phyloP scores from a whole-genome alignment of 306 rosid species.

The Begonia masoniana region DNA sequence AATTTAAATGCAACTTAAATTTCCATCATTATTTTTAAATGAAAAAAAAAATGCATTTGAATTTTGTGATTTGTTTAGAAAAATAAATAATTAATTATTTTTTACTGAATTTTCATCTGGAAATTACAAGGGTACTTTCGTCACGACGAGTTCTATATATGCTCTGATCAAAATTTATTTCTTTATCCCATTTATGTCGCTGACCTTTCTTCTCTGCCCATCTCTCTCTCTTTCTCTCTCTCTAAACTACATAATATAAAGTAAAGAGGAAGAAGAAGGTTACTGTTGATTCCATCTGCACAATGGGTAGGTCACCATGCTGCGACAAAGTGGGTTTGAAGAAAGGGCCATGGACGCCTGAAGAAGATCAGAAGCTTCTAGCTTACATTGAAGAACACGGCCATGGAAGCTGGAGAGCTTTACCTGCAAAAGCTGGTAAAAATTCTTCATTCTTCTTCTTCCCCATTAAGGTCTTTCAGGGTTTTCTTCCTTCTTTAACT shows the following conservation, averaged over 20 bases:
- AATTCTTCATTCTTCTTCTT: neutral
- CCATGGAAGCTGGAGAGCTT: conserved; percentile 99
- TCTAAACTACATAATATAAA: conserved; percentile 1
- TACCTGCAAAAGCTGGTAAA: conserved; percentile 87
- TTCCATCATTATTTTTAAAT: too few relatives aligned
- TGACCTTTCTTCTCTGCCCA: conserved; percentile 58
- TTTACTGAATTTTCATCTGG: neutral
- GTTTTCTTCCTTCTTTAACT: neutral
- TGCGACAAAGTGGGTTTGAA: conserved; percentile 96
- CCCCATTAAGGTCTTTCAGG: neutral
- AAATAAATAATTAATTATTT: neutral
- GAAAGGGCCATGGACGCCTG: conserved; percentile 99
- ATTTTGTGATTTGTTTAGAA: neutral
- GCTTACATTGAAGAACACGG: conserved; percentile 95
- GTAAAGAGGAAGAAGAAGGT: neutral
- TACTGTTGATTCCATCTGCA: neutral
- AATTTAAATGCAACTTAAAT: too few relatives aligned
- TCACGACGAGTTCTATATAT: conserved; percentile 16
- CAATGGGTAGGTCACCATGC: conserved; percentile 99
- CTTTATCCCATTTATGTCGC: conserved; percentile 53
- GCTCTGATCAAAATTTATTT: conserved; percentile 23
- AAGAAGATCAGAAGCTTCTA: conserved; percentile 95
- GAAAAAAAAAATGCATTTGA: too few relatives aligned
- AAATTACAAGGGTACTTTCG: conserved; percentile 33
- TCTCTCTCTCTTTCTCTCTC: conserved; percentile 20